Evolutionary conservation across 805 yeast species (phyloP), one percentile per base, ranked within the genome.

Genomic region (Suhomyces emberorum): DNA sequence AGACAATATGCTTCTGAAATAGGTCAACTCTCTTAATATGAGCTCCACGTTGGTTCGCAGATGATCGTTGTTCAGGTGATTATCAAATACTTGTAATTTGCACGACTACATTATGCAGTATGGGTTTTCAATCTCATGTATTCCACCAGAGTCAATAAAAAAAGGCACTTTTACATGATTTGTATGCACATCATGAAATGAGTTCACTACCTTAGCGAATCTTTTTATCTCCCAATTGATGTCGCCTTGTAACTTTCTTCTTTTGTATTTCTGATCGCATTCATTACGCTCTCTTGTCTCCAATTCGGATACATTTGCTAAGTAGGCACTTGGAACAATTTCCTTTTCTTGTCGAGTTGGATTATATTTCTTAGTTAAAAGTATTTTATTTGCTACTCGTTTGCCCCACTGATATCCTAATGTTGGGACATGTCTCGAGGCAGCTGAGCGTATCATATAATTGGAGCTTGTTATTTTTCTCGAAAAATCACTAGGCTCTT

Each of bases 331-430:
- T n/a, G n/a, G n/a, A 23, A 17, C 14, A 7, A 34, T 39, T 7
- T 20, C 11, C 10, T 34, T 32, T 15, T 44, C 39, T 7, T 56
- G 10, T 5, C n/a, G n/a, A n/a, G 35, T 20, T 4, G 66, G 67
- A 24, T 43, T 44, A 36, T 63, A 63, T 5, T 51, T 32, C 36
- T 63, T 63, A 52, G 46, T 47, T 3, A 63, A 39, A 36, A 61
- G 35, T 4, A 63, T 44, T 24, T 63, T 41, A 11, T 51, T 49
- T 9, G 40, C 38, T 9, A 62, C 51, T 10, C 52, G 42, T 22
- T 53, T 53, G 3, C 55, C 41, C 69, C 69, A 63, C 3, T 51
- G 49, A 32, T 59, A 59, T 1, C 68, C 69, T 20, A 63, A 46
- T 14, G 64, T 51, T 1, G 69, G 67, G 1, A 62, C 55, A 12